Evolutionary conservation across 2,329 filamentous ascomycete species (phyloP).

Genomic region (Fusarium torreyae): DNA sequence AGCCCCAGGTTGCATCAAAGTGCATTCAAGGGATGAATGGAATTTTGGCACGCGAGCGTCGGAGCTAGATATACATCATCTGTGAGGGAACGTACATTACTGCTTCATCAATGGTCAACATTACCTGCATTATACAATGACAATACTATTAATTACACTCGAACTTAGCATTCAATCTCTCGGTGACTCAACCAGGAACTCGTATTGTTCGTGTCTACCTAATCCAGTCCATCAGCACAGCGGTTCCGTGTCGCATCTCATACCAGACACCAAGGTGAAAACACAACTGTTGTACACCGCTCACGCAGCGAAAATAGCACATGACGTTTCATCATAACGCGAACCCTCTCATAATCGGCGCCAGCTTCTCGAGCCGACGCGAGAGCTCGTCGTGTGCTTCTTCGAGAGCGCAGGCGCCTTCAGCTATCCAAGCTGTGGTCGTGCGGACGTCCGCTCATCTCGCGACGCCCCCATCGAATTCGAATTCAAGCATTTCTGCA

Average conservation of each 20-base stretch:
- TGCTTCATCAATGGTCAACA: slow-evolving; percentile 23
- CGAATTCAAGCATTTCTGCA: slow-evolving; percentile 50
- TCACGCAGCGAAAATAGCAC: slow-evolving; percentile 41
- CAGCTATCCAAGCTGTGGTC: slow-evolving; percentile 49
- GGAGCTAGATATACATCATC: slow-evolving; percentile 3
- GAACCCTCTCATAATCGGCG: slow-evolving; percentile 28
- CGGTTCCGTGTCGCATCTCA: slow-evolving; percentile 44
- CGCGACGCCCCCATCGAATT: slow-evolving; percentile 46
- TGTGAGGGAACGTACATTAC: slow-evolving; percentile 10
- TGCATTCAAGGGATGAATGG: not conserved
- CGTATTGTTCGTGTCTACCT: slow-evolving; percentile 50
- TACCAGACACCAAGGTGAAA: slow-evolving; percentile 43
- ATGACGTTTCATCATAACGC: slow-evolving; percentile 30
- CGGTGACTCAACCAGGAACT: slow-evolving; percentile 44
- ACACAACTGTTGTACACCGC: slow-evolving; percentile 49
- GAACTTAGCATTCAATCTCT: slow-evolving; percentile 8
- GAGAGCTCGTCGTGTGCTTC: slow-evolving; percentile 40
- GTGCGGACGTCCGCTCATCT: slow-evolving; percentile 41
- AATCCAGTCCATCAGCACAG: slow-evolving; percentile 51
- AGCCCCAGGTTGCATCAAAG: not conserved
- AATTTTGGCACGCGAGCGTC: not conserved
- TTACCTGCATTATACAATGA: slow-evolving; percentile 20
- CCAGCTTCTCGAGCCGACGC: slow-evolving; percentile 26
- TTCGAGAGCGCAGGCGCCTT: slow-evolving; percentile 40
- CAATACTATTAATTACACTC: slow-evolving; percentile 15